A percentile compares a stretch with the other conserved stretches of the same genome.
Evolutionary conservation across 441 rosid genomes (phyloP).

Genomic region (Capsella rubella): DNA sequence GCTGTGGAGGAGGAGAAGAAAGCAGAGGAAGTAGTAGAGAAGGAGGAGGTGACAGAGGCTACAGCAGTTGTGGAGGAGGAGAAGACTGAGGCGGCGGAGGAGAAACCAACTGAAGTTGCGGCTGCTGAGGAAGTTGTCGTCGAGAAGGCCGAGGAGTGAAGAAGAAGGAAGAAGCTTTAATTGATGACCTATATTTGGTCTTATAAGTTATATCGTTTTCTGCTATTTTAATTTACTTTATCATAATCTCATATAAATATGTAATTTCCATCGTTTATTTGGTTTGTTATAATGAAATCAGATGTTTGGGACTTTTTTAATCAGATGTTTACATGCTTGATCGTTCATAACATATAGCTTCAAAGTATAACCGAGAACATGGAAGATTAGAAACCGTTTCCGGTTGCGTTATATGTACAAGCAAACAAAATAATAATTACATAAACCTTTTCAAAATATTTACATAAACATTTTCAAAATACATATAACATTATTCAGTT

Average conservation of each 20-base stretch:
- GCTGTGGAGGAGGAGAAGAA: slow-evolving; percentile 28
- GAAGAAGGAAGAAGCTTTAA: slow-evolving; percentile 3
- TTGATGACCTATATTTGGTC: slow-evolving; percentile 30
- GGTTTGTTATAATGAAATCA: slow-evolving; percentile 26
- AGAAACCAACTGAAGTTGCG: slow-evolving; percentile 1
- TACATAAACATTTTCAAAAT: too few relatives aligned
- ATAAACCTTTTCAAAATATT: neutral
- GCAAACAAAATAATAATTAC: neutral
- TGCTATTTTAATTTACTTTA: neutral
- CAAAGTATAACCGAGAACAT: neutral
- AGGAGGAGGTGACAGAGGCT: neutral
- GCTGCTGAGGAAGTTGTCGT: slow-evolving; percentile 27
- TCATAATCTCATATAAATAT: neutral
- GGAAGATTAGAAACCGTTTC: neutral
- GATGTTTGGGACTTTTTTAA: slow-evolving; percentile 17
- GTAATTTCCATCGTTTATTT: neutral
- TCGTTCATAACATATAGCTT: neutral
- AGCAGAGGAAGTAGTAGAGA: neutral
- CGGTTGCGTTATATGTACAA: neutral
- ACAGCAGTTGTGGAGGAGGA: slow-evolving; percentile 32
- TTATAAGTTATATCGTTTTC: neutral
- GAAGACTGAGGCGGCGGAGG: slow-evolving; percentile 28
- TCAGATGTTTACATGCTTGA: neutral
- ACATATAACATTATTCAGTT: neutral
- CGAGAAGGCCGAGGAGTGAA: slow-evolving; percentile 36